Percentiles rank a stretch among this genome's conserved stretches.
Conservation (phyloP, 192 early-diverging fungal genomes). For the Linnemannia hyalina region DNA sequence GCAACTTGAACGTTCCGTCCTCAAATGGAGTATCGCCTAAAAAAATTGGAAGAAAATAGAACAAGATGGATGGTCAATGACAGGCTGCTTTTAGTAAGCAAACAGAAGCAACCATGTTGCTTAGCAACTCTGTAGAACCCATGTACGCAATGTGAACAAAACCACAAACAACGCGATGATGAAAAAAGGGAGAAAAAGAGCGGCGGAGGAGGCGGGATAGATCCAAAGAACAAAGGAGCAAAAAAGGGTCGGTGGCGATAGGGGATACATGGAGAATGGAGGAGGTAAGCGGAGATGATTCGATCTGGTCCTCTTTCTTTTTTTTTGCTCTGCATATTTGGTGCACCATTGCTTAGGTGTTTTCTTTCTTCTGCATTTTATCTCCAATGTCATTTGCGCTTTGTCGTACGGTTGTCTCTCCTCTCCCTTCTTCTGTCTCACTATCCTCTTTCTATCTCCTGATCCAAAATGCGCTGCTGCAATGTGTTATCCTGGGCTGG, state of each 20-base stretch:
- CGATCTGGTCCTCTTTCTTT: not conserved
- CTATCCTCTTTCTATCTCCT: not conserved
- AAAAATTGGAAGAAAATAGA: conserved; percentile 10
- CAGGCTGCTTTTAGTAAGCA: not conserved
- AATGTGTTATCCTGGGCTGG: not conserved
- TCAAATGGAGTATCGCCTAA: conserved; percentile 96
- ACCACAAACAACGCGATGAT: not conserved
- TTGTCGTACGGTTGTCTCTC: not conserved
- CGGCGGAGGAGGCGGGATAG: not conserved
- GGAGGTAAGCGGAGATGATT: not conserved
- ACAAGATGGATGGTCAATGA: conserved; percentile 7
- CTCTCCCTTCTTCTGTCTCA: not conserved
- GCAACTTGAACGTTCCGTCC: conserved; percentile 96
- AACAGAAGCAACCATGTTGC: not conserved
- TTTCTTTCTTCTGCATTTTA: not conserved
- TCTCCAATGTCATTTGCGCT: not conserved
- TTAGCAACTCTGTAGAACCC: not conserved
- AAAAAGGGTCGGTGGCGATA: not conserved
- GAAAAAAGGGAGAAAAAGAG: not conserved
- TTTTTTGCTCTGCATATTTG: not conserved
- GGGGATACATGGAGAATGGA: not conserved
- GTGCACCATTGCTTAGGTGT: not conserved
- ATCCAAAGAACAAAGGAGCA: not conserved
- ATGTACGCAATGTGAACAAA: not conserved
- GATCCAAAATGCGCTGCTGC: not conserved